Evolutionary conservation across 257 asterid genomes (phyloP), one percentile per base, ranked within the genome.

Genomic region (Capsicum chinense): DNA sequence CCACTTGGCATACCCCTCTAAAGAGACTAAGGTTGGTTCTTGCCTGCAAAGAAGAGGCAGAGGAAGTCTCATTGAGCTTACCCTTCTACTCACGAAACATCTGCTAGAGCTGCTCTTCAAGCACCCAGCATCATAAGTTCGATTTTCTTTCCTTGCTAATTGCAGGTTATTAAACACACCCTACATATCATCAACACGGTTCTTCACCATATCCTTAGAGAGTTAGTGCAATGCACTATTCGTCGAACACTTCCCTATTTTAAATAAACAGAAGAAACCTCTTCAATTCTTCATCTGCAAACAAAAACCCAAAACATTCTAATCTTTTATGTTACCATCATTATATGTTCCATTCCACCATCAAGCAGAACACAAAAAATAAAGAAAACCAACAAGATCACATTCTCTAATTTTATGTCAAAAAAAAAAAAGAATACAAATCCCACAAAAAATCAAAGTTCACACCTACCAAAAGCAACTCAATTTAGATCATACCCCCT

Each of bases 21-120:
- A 19, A 74, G 13, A 2, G 19, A 19, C 44, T 0, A 6, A 48
- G 14, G 26, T 52, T 76, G 63, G 48, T 76, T 26, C 66, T 66
- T 89, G 93, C 99, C 97, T 94, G 98, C 88, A 95, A 85, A 12
- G 99, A 97, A 83, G 99, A 88, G 62, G 99, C 98, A n/a, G 99
- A 98, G 76, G 98, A 92, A 35, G 97, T 97, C 88, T 93, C 97
- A 82, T 89, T 90, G 80, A 97, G 97, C 91, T 97, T 98, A 73
- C 94, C 89, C 84, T 95, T 91, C 98, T 98, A 97, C 81, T 97
- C 98, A 0, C 99, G 98, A 69, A 97, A 98, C 98, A 93, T 90
- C 94, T 92, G 99, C 83, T 95, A 92, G 81, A 97, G 95, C 91
- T 97, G 99, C 92, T 93, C 99, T 87, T 97, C 99, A 44, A 95